These are phyloP conservation scores for Aspergillus uvarum DNA, from an alignment of 2,329 filamentous ascomycete genomes.

Conservation along the genomic window DNA sequence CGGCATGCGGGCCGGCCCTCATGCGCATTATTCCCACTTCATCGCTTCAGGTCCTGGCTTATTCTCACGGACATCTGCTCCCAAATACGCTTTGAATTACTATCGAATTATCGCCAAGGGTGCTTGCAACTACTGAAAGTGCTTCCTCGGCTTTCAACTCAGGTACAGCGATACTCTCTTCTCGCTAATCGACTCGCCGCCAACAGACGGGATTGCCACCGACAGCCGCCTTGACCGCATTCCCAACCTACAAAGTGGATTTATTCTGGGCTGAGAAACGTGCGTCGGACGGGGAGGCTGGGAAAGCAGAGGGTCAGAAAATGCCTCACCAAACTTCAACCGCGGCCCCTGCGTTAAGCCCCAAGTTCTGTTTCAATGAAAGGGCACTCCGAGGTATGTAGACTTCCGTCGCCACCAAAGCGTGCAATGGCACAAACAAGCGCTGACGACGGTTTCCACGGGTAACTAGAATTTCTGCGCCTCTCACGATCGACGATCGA, in stretches of 20 bases:
- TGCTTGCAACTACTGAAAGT: too few relatives aligned
- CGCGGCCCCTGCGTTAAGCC: slow-evolving; percentile 59
- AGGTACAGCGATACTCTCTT: background rate
- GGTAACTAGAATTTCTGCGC: slow-evolving; percentile 75
- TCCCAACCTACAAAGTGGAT: slow-evolving; percentile 36
- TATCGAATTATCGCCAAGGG: background rate
- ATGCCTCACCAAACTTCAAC: slow-evolving; percentile 44
- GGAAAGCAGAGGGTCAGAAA: slow-evolving; percentile 23
- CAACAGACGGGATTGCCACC: background rate
- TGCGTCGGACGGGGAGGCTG: slow-evolving; percentile 26
- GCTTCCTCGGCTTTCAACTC: background rate
- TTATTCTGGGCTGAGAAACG: slow-evolving; percentile 38
- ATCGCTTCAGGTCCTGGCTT: background rate
- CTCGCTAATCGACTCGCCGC: background rate
- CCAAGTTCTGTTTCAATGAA: slow-evolving; percentile 76
- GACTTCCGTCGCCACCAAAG: background rate
- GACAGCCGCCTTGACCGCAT: background rate
- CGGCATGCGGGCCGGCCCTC: slow-evolving; percentile 7
- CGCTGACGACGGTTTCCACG: slow-evolving; percentile 13
- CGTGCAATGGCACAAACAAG: background rate
- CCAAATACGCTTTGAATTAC: too few relatives aligned
- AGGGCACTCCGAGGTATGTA: slow-evolving; percentile 64
- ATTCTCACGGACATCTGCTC: background rate
- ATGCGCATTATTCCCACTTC: background rate
- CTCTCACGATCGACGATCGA: slow-evolving; percentile 82